phyloP scores from a whole-genome alignment of 148 eudicot species.

The Chenopodium suecicum region DNA sequence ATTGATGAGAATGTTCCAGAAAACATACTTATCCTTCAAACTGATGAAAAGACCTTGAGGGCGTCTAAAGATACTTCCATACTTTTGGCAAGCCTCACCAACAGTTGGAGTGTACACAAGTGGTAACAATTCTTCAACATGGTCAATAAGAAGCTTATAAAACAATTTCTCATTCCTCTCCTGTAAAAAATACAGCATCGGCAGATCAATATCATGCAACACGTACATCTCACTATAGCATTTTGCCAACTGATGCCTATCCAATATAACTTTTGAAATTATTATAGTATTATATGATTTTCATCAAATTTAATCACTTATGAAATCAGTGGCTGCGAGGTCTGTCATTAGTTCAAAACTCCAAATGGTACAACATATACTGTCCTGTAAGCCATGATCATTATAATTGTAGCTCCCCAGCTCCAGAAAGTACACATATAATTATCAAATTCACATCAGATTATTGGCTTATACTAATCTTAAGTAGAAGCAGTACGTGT shows the following conservation, averaged over 20 bases:
- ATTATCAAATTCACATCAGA: not conserved
- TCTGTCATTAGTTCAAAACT: not conserved
- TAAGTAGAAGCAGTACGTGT: not conserved
- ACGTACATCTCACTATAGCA: not conserved
- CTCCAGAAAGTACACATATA: not conserved
- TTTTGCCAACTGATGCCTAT: not conserved
- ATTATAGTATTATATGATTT: no score
- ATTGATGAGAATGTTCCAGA: not conserved
- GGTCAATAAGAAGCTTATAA: conserved; percentile 86
- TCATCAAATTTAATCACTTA: not conserved
- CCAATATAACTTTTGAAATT: not conserved
- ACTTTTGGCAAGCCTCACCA: conserved; percentile 98
- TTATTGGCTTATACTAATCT: not conserved
- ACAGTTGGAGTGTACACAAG: conserved; percentile 88
- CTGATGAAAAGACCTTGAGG: conserved; percentile 94
- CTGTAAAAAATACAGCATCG: conserved; percentile 34
- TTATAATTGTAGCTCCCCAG: not conserved
- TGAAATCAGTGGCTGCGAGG: not conserved
- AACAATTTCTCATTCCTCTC: conserved; percentile 89
- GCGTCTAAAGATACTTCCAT: conserved; percentile 84
- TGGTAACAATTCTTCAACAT: conserved; percentile 92
- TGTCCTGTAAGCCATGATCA: not conserved
- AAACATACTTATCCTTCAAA: conserved; percentile 77
- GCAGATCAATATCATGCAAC: not conserved
- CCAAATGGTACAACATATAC: not conserved